Evolutionary conservation across 2,329 filamentous ascomycete species (phyloP).

Genomic region (Colletotrichum sojae): DNA sequence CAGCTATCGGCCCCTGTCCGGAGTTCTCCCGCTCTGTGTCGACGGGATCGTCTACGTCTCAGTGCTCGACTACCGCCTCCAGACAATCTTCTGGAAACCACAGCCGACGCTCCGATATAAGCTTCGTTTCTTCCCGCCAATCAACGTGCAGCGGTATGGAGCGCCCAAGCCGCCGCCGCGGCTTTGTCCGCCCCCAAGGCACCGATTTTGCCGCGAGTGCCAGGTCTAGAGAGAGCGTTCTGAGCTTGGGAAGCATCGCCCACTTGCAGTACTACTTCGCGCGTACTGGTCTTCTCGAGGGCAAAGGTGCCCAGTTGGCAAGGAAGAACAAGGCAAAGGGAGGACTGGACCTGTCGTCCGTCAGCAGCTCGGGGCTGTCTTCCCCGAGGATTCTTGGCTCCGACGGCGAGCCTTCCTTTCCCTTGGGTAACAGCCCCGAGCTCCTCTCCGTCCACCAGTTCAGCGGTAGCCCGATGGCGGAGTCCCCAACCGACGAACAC

Average conservation of each 20-base stretch:
- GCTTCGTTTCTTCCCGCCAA: conserved; percentile 57
- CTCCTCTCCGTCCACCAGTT: conserved; percentile 59
- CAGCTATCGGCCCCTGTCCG: conserved; percentile 71
- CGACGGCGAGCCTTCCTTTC: conserved; percentile 72
- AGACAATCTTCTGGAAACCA: conserved; percentile 76
- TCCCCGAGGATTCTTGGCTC: conserved; percentile 58
- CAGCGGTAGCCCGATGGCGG: conserved; percentile 56
- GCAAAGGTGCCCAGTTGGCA: conserved; percentile 89
- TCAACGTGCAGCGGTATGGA: conserved; percentile 62
- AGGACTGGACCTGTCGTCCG: conserved; percentile 68
- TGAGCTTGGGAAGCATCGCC: conserved; percentile 96
- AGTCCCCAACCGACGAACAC: conserved; percentile 63
- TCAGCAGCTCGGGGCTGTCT: conserved; percentile 54
- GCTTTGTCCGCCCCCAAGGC: conserved; percentile 89
- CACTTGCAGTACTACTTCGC: conserved; percentile 99
- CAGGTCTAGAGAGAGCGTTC: conserved; percentile 90
- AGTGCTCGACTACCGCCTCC: conserved; percentile 68
- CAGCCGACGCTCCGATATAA: conserved; percentile 60
- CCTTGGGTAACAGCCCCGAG: conserved; percentile 69
- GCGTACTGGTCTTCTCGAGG: conserved; percentile 90
- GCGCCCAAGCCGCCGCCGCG: conserved; percentile 71
- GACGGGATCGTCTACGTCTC: conserved; percentile 71
- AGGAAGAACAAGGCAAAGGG: conserved; percentile 77
- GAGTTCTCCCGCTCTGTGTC: conserved; percentile 76
- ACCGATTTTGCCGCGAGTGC: conserved; percentile 94